A percentile compares a stretch with the other conserved stretches of the same genome.
Evolutionary conservation across 1,284 basidiomycete species (phyloP).

Genomic region (Marasmius sp.): DNA sequence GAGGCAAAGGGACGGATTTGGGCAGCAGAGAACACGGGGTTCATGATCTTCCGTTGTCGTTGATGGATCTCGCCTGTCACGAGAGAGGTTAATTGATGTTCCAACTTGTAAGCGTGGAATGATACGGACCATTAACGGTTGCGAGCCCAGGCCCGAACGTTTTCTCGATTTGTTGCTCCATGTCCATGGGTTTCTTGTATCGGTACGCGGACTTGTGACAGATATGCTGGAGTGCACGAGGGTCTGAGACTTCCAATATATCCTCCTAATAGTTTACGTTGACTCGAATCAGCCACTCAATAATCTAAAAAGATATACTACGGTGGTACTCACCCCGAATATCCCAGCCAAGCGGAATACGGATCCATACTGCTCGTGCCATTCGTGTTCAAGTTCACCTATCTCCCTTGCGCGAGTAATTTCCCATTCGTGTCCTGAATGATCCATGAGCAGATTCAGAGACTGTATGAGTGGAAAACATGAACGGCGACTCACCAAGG

Average conservation of each 20-base stretch:
- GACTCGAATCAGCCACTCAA: too few species aligned
- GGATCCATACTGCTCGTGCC: conserved; percentile 29
- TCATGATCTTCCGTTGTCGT: not conserved
- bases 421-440: conserved; percentile 22
- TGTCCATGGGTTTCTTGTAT: not conserved
- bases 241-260: not conserved
- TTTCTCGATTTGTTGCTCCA: not conserved
- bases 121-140: not conserved
- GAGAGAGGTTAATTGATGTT: not conserved
- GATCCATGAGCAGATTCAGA: not conserved
- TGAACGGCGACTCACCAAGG: conserved; percentile 1
- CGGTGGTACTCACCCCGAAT: conserved; percentile 26
- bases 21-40: not conserved
- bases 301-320: too few species aligned
- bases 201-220: not conserved
- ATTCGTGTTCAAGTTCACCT: conserved; percentile 29
- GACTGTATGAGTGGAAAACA: not conserved
- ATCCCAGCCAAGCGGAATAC: conserved; percentile 26
- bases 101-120: not conserved
- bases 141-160: not conserved
- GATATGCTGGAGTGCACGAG: not conserved
- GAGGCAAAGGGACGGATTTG: not conserved
- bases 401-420: conserved; percentile 26
- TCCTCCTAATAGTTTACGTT: not conserved
- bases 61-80: not conserved